A percentile compares a stretch with the other conserved stretches of the same genome.
Conservation (phyloP, 768 basidiomycete species). For the Sutorius australiensis region DNA sequence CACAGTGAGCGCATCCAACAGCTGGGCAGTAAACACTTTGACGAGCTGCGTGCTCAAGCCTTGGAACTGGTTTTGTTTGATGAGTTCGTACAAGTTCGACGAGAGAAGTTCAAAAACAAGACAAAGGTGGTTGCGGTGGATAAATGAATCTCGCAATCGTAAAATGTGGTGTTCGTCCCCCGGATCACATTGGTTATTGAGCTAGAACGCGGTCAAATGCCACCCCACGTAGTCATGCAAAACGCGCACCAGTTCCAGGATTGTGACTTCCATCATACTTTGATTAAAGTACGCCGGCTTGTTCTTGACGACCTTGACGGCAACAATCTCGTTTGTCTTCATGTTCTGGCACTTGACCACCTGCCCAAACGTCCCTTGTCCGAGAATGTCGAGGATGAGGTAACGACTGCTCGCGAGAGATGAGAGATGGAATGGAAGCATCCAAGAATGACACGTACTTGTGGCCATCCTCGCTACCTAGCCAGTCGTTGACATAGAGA, state of each 20-base stretch:
- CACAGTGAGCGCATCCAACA: slow-evolving; percentile 87
- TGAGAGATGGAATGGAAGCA: slow-evolving; percentile 4
- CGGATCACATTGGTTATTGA: slow-evolving; percentile 93
- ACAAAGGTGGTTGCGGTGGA: slow-evolving; percentile 93
- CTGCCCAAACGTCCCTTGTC: slow-evolving; percentile 98
- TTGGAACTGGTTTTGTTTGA: slow-evolving; percentile 99
- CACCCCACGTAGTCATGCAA: background rate
- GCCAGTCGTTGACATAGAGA: slow-evolving; percentile 96
- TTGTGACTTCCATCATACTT: slow-evolving; percentile 99
- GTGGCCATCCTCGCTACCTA: slow-evolving; percentile 92
- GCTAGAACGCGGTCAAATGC: slow-evolving; percentile 40
- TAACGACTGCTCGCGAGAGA: slow-evolving; percentile 54
- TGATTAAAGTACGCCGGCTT: slow-evolving; percentile 99
- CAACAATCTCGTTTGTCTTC: slow-evolving; percentile 98
- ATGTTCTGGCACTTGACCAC: slow-evolving; percentile 99
- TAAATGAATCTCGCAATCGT: slow-evolving; percentile 92
- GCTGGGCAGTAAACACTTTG: slow-evolving; percentile 96
- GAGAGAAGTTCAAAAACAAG: slow-evolving; percentile 97
- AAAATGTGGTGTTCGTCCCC: slow-evolving; percentile 96
- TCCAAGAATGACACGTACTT: slow-evolving; percentile 55
- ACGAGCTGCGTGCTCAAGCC: slow-evolving; percentile 95
- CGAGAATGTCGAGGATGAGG: slow-evolving; percentile 94
- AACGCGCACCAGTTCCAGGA: slow-evolving; percentile 81
- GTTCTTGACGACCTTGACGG: slow-evolving; percentile 99
- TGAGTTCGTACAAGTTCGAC: slow-evolving; percentile 97